These are phyloP conservation scores for Anthostomella pinea DNA, from an alignment of 2,329 filamentous ascomycete genomes.

Conservation along the genomic window DNA sequence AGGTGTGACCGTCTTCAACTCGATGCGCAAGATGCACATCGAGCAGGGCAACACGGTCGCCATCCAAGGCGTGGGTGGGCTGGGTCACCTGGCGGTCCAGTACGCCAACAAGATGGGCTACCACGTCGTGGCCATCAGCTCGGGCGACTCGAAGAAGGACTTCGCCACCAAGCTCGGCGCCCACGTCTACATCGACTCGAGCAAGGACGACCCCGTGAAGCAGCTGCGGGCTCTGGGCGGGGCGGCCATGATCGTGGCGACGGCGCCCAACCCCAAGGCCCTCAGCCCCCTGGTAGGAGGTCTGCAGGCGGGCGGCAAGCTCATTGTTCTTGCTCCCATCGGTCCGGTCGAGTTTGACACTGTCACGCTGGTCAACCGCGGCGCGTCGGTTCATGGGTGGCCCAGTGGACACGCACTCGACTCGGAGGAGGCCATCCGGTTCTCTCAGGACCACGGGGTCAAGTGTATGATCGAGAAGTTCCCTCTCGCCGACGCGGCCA, in stretches of 20 bases:
- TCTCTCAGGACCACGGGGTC: slow-evolving; percentile 59
- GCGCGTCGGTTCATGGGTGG: slow-evolving; percentile 60
- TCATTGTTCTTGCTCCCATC: slow-evolving; percentile 57
- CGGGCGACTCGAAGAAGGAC: slow-evolving; percentile 62
- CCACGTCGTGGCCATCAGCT: slow-evolving; percentile 65
- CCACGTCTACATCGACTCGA: slow-evolving; percentile 57
- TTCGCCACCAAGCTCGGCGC: slow-evolving; percentile 65
- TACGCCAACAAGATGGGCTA: slow-evolving; percentile 76
- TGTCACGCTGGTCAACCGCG: slow-evolving; percentile 42
- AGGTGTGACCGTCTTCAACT: slow-evolving; percentile 63
- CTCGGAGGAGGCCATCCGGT: slow-evolving; percentile 63
- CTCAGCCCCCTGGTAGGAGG: slow-evolving; percentile 53
- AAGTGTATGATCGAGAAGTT: slow-evolving; percentile 66
- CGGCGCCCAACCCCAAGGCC: slow-evolving; percentile 57
- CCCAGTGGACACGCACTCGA: slow-evolving; percentile 63
- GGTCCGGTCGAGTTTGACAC: slow-evolving; percentile 46
- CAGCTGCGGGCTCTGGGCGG: slow-evolving; percentile 57
- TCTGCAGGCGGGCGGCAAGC: slow-evolving; percentile 52
- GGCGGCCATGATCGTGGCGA: slow-evolving; percentile 59
- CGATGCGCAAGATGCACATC: slow-evolving; percentile 52
- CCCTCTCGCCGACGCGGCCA: slow-evolving; percentile 49
- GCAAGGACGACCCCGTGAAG: slow-evolving; percentile 44
- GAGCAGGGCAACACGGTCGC: slow-evolving; percentile 53
- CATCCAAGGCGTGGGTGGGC: slow-evolving; percentile 68
- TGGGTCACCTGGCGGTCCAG: slow-evolving; percentile 76